Conservation (phyloP, 2,329 filamentous ascomycete genomes). For the Sordariomycetes sp. region DNA sequence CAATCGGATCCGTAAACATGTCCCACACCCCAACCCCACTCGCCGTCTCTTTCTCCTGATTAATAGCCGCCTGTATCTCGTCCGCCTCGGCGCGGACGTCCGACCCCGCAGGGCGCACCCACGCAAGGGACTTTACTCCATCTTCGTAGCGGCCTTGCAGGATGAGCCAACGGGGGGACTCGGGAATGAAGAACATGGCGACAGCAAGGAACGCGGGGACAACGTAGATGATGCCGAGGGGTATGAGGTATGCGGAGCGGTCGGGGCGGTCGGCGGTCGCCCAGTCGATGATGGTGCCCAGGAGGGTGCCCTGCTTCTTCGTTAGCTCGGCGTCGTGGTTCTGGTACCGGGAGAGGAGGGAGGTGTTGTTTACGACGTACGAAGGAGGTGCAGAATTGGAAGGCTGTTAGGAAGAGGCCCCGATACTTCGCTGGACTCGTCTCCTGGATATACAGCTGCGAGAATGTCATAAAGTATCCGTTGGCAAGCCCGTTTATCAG, state of each 20-base stretch:
- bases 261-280: conserved; percentile 15
- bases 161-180: conserved; percentile 23
- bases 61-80: conserved; percentile 24
- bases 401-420: conserved; percentile 30
- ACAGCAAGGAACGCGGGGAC: conserved; percentile 21
- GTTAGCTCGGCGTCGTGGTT: conserved; percentile 15
- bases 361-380: neutral
- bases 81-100: conserved; percentile 18
- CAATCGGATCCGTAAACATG: conserved; percentile 28
- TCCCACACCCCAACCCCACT: conserved; percentile 21
- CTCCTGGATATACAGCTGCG: conserved; percentile 33
- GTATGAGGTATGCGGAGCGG: conserved; percentile 17
- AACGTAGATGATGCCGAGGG: conserved; percentile 21
- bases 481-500: conserved; percentile 42
- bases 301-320: conserved; percentile 24
- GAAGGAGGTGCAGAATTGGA: conserved; percentile 21
- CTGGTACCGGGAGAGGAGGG: neutral
- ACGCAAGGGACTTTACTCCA: conserved; percentile 1
- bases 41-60: conserved; percentile 19
- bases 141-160: conserved; percentile 2
- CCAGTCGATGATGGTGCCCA: conserved; percentile 26
- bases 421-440: conserved; percentile 31
- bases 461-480: conserved; percentile 43
- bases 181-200: conserved; percentile 21
- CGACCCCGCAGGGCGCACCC: conserved; percentile 15